These are phyloP conservation scores for Eucalyptus regnans DNA, from an alignment of 345 rosid species.

Conservation along the genomic window DNA sequence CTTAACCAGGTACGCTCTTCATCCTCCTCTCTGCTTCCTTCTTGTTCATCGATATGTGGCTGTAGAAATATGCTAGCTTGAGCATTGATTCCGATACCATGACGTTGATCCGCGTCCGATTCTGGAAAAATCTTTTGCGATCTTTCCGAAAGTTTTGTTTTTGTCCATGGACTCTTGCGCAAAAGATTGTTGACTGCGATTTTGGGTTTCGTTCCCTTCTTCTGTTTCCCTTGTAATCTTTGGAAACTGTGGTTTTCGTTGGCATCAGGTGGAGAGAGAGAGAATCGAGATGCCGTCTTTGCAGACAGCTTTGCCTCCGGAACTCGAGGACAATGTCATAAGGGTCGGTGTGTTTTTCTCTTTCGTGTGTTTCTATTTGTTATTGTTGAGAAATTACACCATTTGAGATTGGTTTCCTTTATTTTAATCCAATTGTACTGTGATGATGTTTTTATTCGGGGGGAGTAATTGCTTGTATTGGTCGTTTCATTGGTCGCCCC, in stretches of 20 bases:
- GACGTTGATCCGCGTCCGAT: background rate
- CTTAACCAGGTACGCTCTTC: background rate
- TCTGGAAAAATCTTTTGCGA: background rate
- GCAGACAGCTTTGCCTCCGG: conserved; percentile 75
- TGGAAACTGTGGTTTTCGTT: no score
- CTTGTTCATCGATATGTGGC: background rate
- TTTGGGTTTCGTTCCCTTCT: background rate
- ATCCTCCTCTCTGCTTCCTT: background rate
- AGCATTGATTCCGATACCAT: background rate
- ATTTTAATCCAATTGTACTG: background rate
- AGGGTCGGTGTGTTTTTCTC: conserved; percentile 27
- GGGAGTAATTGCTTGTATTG: background rate
- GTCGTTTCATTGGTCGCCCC: background rate
- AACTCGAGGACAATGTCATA: conserved; percentile 73
- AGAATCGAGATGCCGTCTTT: conserved; percentile 50
- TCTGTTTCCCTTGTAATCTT: background rate
- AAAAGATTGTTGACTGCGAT: background rate
- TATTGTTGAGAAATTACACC: background rate
- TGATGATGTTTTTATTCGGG: background rate
- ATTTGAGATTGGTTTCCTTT: background rate
- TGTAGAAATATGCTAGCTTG: background rate
- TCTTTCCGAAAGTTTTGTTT: background rate
- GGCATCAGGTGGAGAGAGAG: no score
- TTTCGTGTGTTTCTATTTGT: background rate
- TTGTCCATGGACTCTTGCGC: background rate